Evolutionary conservation across 2,329 filamentous ascomycete species (phyloP).

Genomic region (Botrytis squamosa): DNA sequence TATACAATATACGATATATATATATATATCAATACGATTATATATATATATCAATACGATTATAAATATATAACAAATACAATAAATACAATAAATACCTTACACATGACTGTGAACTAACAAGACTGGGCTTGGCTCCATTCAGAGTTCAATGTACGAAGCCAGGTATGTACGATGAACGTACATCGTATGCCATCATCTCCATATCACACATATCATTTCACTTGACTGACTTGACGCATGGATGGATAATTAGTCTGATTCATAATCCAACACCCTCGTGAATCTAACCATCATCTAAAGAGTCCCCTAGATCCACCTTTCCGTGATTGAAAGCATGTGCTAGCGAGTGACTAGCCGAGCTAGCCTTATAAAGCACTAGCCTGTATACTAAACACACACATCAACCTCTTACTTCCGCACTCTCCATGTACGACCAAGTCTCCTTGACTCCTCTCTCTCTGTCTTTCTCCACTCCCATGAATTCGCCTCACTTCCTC

Average conservation of each 20-base stretch:
- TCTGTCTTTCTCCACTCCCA: neutral
- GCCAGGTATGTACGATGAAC: neutral
- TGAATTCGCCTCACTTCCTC: neutral
- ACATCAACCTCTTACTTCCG: neutral
- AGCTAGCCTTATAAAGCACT: neutral
- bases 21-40: too few relatives aligned
- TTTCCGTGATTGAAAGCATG: neutral
- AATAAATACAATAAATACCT: neutral
- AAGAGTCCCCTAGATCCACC: constrained; percentile 1
- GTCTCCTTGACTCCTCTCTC: neutral
- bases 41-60: neutral
- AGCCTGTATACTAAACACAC: neutral
- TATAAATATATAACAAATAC: too few relatives aligned
- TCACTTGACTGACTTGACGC: too few relatives aligned
- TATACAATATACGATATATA: too few relatives aligned
- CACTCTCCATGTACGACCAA: neutral
- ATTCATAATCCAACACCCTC: neutral
- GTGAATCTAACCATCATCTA: neutral
- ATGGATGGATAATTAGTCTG: neutral
- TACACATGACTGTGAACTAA: neutral
- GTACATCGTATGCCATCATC: too few relatives aligned
- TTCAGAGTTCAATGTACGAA: neutral
- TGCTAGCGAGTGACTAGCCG: neutral
- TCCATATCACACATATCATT: neutral
- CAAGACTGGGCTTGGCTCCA: neutral